Evolutionary conservation across 768 basidiomycete genomes (phyloP).

Genomic region (Leccinum pellstonianum): DNA sequence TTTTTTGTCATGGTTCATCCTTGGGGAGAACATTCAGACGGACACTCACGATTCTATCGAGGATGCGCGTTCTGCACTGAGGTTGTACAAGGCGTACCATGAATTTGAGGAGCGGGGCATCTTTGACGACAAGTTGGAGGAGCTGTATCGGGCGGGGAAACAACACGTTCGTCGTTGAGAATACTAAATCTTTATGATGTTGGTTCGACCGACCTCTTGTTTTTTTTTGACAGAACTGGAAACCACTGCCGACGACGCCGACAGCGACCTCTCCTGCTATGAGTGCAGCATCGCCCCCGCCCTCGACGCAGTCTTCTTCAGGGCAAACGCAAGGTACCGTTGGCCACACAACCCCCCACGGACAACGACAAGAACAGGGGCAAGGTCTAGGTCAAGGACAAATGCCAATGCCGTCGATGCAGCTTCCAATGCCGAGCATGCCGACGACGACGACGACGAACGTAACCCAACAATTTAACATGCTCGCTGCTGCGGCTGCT

Average conservation of each 20-base stretch:
- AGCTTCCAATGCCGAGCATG: not conserved
- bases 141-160: slow-evolving; percentile 74
- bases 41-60: slow-evolving; percentile 99
- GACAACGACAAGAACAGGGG: not conserved
- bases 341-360: not conserved
- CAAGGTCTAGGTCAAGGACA: not conserved
- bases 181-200: not conserved
- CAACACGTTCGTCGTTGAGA: slow-evolving; percentile 55
- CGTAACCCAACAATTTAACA: slow-evolving; percentile 25
- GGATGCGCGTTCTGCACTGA: slow-evolving; percentile 84
- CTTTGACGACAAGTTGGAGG: slow-evolving; percentile 88
- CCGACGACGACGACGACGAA: slow-evolving; percentile 8
- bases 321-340: not conserved
- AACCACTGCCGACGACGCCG: slow-evolving; percentile 42
- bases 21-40: slow-evolving; percentile 88
- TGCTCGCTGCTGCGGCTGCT: slow-evolving; percentile 26
- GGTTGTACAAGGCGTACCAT: slow-evolving; percentile 80
- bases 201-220: not conserved
- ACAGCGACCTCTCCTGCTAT: slow-evolving; percentile 2
- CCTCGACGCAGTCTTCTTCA: slow-evolving; percentile 4
- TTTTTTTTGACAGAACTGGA: slow-evolving; percentile 46
- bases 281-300: not conserved
- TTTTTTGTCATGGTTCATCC: slow-evolving; percentile 93
- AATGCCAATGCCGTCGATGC: not conserved
- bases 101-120: slow-evolving; percentile 69